Percentiles rank a stretch among this genome's conserved stretches.
Evolutionary conservation across 148 eudicot genomes (phyloP).

Genomic region (Arctostaphylos glauca): DNA sequence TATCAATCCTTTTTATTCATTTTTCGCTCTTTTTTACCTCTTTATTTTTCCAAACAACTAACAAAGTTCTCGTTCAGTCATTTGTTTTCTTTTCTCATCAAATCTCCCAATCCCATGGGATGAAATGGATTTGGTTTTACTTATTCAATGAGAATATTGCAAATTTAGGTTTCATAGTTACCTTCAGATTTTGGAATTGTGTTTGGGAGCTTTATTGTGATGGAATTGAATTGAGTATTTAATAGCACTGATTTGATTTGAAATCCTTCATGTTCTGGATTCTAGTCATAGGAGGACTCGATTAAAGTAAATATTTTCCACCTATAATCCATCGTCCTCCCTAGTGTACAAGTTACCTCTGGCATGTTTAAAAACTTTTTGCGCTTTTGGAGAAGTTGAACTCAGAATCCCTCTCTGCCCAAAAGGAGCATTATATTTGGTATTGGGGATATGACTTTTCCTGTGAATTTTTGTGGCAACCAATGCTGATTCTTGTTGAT

Average conservation of each 20-base stretch:
- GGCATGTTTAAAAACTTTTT: not conserved
- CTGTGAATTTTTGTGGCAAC: not conserved
- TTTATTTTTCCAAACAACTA: no score
- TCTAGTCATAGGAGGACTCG: not conserved
- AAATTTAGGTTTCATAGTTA: not conserved
- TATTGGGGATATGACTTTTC: constrained; percentile 2
- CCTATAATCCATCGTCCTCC: not conserved
- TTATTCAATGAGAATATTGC: not conserved
- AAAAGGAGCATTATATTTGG: not conserved
- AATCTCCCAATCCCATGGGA: not conserved
- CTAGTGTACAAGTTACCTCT: not conserved
- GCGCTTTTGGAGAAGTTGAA: not conserved
- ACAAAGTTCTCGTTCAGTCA: not conserved
- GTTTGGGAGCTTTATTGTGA: not conserved
- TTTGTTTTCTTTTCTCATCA: not conserved
- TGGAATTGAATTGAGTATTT: not conserved
- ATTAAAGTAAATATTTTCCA: not conserved
- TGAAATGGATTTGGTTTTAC: not conserved
- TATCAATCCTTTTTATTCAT: not conserved
- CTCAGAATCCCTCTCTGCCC: not conserved
- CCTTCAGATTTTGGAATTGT: not conserved
- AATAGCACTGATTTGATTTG: not conserved
- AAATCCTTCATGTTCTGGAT: not conserved
- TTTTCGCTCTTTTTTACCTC: no score
- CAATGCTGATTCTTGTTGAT: not conserved